phyloP scores from a whole-genome alignment of 2,329 filamentous ascomycete genomes.

The Sclerotiophoma versabilis region DNA sequence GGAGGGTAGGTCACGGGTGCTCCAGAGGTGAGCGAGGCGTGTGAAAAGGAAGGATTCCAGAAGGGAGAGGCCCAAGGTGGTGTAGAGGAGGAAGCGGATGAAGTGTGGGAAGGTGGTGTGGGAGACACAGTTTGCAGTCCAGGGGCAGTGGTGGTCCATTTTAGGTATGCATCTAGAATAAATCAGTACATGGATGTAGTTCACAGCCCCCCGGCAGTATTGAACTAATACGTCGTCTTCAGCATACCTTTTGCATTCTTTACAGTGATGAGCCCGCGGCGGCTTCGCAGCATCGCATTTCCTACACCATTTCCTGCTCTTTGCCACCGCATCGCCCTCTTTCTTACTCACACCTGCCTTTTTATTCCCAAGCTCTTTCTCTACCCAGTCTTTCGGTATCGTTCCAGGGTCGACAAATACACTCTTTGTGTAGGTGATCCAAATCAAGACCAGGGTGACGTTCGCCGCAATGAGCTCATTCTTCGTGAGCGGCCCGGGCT shows the following conservation, averaged over 20 bases:
- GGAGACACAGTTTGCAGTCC: conserved; percentile 84
- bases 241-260: conserved; percentile 68
- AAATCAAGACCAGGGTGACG: conserved; percentile 66
- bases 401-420: conserved; percentile 66
- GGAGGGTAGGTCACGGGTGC: conserved; percentile 67
- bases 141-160: conserved; percentile 89
- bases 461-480: conserved; percentile 71
- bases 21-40: conserved; percentile 68
- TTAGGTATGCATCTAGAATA: conserved; percentile 70
- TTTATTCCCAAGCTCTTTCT: conserved; percentile 12
- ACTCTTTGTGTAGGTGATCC: conserved; percentile 73
- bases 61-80: conserved; percentile 68
- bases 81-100: conserved; percentile 76
- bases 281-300: conserved; percentile 80
- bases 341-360: conserved; percentile 1
- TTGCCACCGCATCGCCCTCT: conserved; percentile 17
- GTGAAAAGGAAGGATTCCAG: conserved; percentile 68
- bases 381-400: conserved; percentile 52
- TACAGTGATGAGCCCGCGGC: conserved; percentile 81
- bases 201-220: neutral
- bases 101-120: conserved; percentile 84
- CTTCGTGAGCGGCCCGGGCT: conserved; percentile 65
- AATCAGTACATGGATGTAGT: neutral
- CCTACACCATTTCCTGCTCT: conserved; percentile 69
- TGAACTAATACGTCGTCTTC: neutral